Conservation (phyloP, 257 asterid genomes). For the Vinca minor region DNA sequence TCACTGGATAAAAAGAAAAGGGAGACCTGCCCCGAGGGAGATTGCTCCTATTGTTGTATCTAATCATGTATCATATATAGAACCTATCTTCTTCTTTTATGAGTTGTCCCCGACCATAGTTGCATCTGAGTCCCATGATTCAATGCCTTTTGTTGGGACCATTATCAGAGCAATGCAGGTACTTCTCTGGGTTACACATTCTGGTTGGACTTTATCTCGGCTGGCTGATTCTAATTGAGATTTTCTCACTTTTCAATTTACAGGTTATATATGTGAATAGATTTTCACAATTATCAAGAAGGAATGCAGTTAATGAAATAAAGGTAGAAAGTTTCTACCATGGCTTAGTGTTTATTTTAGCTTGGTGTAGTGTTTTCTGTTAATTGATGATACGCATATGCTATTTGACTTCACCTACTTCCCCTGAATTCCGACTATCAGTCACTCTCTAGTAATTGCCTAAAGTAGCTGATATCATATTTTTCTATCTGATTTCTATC, state of each 20-base stretch:
- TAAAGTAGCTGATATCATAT: no score
- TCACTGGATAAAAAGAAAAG: slow-evolving; percentile 95
- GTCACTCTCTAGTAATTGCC: no score
- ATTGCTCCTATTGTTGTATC: slow-evolving; percentile 92
- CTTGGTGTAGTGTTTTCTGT: neutral
- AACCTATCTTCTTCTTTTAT: slow-evolving; percentile 93
- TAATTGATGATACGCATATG: no score
- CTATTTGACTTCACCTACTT: no score
- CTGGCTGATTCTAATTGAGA: neutral
- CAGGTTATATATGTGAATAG: slow-evolving; percentile 95
- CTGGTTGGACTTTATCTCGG: slow-evolving; percentile 7
- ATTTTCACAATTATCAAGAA: slow-evolving; percentile 80
- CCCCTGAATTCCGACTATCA: neutral
- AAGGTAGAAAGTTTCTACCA: slow-evolving; percentile 55
- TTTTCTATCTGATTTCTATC: no score
- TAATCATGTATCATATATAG: slow-evolving; percentile 85
- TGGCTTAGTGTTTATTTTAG: slow-evolving; percentile 8
- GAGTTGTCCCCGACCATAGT: slow-evolving; percentile 92
- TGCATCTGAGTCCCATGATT: slow-evolving; percentile 87
- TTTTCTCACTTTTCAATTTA: slow-evolving; percentile 14
- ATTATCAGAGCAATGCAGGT: slow-evolving; percentile 99
- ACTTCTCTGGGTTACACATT: slow-evolving; percentile 11
- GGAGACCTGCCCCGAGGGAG: slow-evolving; percentile 88
- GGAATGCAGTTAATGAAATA: slow-evolving; percentile 82
- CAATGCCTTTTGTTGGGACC: slow-evolving; percentile 98